Conservation (phyloP, 169 alveolate genomes). For the Perkinsus chesapeaki region DNA sequence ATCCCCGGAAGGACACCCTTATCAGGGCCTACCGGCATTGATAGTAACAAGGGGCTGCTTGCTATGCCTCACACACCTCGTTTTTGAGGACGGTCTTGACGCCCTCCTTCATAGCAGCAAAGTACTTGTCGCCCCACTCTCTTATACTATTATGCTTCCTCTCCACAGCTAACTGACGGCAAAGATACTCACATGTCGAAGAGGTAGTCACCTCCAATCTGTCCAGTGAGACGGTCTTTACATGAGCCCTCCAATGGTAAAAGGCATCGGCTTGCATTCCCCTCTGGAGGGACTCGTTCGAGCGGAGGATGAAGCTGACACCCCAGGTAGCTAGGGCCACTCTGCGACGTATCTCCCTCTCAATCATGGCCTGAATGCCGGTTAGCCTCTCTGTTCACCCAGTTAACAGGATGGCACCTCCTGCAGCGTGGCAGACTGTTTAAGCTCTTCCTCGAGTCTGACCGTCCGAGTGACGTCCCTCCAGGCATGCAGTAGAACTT, state of each 20-base stretch:
- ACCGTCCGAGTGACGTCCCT: background rate
- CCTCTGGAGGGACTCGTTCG: background rate
- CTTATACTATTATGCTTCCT: background rate
- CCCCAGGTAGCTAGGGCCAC: background rate
- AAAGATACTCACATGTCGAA: background rate
- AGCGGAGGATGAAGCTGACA: background rate
- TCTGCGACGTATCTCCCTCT: background rate
- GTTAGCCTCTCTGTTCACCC: too few relatives aligned
- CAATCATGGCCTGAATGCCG: background rate
- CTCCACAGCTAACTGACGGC: background rate
- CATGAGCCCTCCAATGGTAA: background rate
- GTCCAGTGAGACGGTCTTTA: background rate
- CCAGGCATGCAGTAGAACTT: background rate
- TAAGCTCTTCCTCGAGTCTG: background rate
- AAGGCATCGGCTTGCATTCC: background rate
- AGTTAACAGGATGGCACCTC: too few relatives aligned
- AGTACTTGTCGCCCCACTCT: background rate
- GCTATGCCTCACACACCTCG: background rate
- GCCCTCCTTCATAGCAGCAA: background rate
- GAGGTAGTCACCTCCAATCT: background rate
- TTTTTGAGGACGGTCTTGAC: background rate
- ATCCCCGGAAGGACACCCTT: background rate
- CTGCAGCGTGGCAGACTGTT: background rate
- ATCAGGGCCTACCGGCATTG: background rate
- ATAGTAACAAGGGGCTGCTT: background rate